phyloP scores from a whole-genome alignment of 306 rosid genomes.

The Acacia acuminata region DNA sequence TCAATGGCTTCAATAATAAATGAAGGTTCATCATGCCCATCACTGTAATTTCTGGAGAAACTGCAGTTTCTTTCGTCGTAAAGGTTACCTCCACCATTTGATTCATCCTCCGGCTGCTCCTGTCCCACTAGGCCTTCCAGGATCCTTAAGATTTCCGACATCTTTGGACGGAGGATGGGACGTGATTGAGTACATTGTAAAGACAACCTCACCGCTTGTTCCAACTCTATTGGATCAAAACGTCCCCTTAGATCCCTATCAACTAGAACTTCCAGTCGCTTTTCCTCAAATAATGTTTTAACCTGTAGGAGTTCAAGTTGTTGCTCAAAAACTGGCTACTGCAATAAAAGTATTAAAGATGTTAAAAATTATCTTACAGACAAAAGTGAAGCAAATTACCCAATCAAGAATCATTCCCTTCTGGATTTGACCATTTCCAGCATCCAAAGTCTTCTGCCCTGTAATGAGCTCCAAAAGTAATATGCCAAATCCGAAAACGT shows the following conservation, averaged over 20 bases:
- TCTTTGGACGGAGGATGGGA: slow-evolving; percentile 85
- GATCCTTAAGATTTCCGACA: slow-evolving; percentile 76
- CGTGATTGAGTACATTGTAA: slow-evolving; percentile 78
- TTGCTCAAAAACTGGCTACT: neutral
- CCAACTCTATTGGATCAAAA: slow-evolving; percentile 70
- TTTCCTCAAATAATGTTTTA: slow-evolving; percentile 68
- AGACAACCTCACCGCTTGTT: slow-evolving; percentile 68
- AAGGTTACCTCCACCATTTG: slow-evolving; percentile 52
- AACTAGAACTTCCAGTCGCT: slow-evolving; percentile 67
- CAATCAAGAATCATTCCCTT: slow-evolving; percentile 98
- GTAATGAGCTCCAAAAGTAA: slow-evolving; percentile 90
- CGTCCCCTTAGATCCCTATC: slow-evolving; percentile 89
- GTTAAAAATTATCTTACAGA: neutral
- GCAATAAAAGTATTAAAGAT: neutral
- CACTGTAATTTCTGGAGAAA: slow-evolving; percentile 67
- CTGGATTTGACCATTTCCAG: slow-evolving; percentile 85
- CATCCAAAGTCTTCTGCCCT: slow-evolving; percentile 88
- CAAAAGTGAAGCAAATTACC: slow-evolving; percentile 45
- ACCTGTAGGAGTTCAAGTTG: slow-evolving; percentile 55
- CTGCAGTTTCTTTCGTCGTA: slow-evolving; percentile 61
- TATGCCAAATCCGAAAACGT: slow-evolving; percentile 93
- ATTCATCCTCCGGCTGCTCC: slow-evolving; percentile 60
- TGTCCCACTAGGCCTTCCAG: slow-evolving; percentile 77
- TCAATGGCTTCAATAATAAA: slow-evolving; percentile 89
- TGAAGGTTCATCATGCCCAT: slow-evolving; percentile 69